Percentiles rank a stretch among this genome's conserved stretches.
Evolutionary conservation across 1,284 basidiomycete species (phyloP).

Genomic region (Hemileccinum hortonii): DNA sequence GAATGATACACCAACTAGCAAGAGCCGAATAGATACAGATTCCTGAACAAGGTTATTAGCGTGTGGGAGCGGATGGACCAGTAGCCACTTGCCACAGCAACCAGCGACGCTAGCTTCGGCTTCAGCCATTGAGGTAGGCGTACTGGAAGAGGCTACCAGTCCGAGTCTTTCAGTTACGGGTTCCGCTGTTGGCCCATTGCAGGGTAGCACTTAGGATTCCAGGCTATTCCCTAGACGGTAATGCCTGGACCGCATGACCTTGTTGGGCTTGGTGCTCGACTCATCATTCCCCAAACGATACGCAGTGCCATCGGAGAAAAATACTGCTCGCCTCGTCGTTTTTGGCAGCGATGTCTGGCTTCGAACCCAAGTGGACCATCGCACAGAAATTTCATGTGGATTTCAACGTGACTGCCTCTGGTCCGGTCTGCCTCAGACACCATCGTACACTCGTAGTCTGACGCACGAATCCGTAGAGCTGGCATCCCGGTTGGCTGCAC

Average conservation of each 20-base stretch:
- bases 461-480: conserved; percentile 25
- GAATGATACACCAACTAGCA: conserved; percentile 26
- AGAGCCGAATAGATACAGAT: conserved; percentile 16
- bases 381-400: conserved; percentile 27
- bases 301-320: too few relatives aligned
- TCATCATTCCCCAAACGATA: too few relatives aligned
- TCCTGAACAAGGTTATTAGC: conserved; percentile 15
- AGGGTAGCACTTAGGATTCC: background rate
- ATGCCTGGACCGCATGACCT: background rate
- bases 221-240: background rate
- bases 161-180: too few relatives aligned
- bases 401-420: conserved; percentile 25
- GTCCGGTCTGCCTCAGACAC: conserved; percentile 11
- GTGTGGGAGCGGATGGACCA: background rate
- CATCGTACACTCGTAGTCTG: conserved; percentile 5
- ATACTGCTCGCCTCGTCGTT: too few relatives aligned
- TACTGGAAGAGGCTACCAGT: too few relatives aligned
- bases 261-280: background rate
- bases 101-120: conserved; percentile 5
- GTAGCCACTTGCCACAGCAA: conserved; percentile 25
- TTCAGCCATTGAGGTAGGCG: conserved; percentile 20
- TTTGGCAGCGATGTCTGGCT: conserved; percentile 13
- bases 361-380: conserved; percentile 30
- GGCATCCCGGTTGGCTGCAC: conserved; percentile 21
- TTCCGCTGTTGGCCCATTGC: background rate